Base-by-base conservation (phyloP, 2,329 filamentous ascomycete genomes). In the Lasiodiplodia citricola region DNA sequence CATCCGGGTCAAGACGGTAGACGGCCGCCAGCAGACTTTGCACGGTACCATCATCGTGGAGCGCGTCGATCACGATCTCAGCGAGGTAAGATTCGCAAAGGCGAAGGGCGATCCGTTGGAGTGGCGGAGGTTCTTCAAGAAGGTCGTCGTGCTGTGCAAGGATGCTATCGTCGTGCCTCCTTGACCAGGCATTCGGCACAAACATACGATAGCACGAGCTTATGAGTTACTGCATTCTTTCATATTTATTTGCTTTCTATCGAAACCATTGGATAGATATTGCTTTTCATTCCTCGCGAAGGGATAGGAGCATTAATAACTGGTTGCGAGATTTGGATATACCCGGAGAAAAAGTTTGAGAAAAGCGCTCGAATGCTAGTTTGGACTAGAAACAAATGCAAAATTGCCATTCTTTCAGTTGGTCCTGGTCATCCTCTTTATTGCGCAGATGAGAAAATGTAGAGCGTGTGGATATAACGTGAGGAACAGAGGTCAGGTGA, bases 101-200 rank as follows among this genome's bases (percentile, higher is more conserved):
- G 87, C 92, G 66, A 97, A 97, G 82, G 96, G 96, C 6, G 96
- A 99, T 83, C 96, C 96, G 5, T 82, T 99, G 62, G 95, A 98
- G 83, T 99, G 96, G 96, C 88, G 96, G 70, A 86, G 96, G 41
- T 93, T 99, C 78, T 99, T 99, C 85, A 99, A 99, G 82, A 94
- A 93, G 80, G 88, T 97, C n/a, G 92, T 92, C 37, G 85, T 96
- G 71, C 84, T 95, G 70, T 96, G 94, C 81, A 92, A 92, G 76
- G 93, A 97, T 77, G 93, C 89, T 10, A 90, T 98, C 55, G 92
- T 82, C 71, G 54, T 66, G 54, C 67, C 67, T 13, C 25, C 47
- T 18, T 68, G 35, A 62, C 11, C 28, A 18, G 28, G 18, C 7
- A 21, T 35, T 35, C 8, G 44, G 44, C 16, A n/a, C 18, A 16